Conservation (phyloP, 2,329 filamentous ascomycete genomes). For the Penicillium sp. region DNA sequence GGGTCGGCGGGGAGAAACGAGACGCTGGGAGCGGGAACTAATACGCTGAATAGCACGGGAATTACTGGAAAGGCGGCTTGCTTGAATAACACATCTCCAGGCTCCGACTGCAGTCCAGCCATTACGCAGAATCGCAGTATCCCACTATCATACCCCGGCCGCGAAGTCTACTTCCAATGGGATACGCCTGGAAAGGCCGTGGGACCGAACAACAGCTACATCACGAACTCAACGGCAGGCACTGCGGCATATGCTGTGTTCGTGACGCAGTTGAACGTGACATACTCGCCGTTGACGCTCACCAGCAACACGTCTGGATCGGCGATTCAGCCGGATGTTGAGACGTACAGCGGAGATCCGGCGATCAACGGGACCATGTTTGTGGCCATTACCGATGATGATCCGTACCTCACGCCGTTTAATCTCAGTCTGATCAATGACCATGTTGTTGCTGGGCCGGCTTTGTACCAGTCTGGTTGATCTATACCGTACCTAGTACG, state of each 20-base stretch:
- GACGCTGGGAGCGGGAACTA: conserved; percentile 44
- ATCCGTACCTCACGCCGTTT: conserved; percentile 69
- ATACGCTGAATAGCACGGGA: conserved; percentile 30
- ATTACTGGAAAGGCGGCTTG: conserved; percentile 51
- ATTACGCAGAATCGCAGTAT: conserved; percentile 66
- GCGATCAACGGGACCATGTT: conserved; percentile 77
- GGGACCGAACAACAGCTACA: conserved; percentile 78
- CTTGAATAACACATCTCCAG: conserved; percentile 50
- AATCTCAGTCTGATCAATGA: conserved; percentile 71
- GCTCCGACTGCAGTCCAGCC: conserved; percentile 56
- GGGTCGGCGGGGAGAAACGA: conserved; percentile 61
- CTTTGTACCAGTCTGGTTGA: conserved; percentile 74
- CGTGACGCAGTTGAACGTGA: conserved; percentile 73
- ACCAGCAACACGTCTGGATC: conserved; percentile 51
- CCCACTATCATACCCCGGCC: conserved; percentile 71
- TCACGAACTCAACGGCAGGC: conserved; percentile 59
- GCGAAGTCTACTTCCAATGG: conserved; percentile 68
- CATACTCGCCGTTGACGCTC: conserved; percentile 60
- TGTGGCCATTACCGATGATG: conserved; percentile 66
- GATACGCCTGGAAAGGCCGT: conserved; percentile 64
- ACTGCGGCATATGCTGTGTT: conserved; percentile 66
- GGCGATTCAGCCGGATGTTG: conserved; percentile 68
- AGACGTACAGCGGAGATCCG: conserved; percentile 64
- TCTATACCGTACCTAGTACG: neutral
- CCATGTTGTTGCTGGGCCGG: conserved; percentile 67